A percentile compares a stretch with the other conserved stretches of the same genome.
Evolutionary conservation across 2,329 filamentous ascomycete genomes (phyloP).

Genomic region (Diaporthe caulivora): DNA sequence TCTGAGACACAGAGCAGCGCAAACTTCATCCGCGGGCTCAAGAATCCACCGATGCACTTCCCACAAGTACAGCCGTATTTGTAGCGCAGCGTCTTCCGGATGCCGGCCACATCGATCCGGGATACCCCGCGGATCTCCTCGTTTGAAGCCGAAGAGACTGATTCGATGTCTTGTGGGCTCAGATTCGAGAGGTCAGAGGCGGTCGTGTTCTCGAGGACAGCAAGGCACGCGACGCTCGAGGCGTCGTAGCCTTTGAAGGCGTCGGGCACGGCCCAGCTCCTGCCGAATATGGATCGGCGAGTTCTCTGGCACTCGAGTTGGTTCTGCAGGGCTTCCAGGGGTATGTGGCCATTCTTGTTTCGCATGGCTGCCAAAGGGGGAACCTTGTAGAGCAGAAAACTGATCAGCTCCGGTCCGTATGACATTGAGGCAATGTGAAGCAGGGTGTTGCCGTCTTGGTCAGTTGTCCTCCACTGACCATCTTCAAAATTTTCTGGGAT

Average conservation of each 20-base stretch:
- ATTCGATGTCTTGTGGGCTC: neutral
- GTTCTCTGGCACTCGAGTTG: neutral
- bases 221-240: neutral
- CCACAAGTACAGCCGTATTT: constrained; percentile 54
- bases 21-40: constrained; percentile 53
- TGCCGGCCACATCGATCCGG: neutral
- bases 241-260: neutral
- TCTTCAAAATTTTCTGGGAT: neutral
- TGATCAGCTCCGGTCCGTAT: neutral
- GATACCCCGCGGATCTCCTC: neutral
- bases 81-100: constrained; percentile 44
- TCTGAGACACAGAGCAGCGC: constrained; percentile 47
- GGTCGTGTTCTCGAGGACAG: neutral
- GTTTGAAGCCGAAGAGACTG: neutral
- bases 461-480: neutral
- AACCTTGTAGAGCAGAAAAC: neutral
- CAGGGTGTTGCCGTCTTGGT: neutral
- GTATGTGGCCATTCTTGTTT: neutral
- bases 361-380: neutral
- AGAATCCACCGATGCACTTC: constrained; percentile 51
- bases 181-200: neutral
- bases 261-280: neutral
- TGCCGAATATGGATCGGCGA: neutral
- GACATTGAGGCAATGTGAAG: neutral
- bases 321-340: neutral